Evolutionary conservation across 2,329 filamentous ascomycete species (phyloP).

Genomic region (Colletotrichum cereale): DNA sequence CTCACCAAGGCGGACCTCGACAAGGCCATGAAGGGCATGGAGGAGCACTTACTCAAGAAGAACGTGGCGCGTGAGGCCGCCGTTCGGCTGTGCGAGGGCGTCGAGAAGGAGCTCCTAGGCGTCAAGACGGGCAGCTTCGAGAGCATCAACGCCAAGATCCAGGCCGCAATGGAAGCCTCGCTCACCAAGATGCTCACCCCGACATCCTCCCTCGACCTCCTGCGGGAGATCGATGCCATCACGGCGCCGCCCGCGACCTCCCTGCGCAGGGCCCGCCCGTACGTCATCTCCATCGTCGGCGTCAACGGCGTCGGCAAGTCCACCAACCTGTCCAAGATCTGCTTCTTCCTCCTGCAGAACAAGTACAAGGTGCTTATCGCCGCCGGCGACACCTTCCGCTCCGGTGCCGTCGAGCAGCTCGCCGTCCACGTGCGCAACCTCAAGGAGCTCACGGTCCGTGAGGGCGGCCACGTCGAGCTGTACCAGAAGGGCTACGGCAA

Average conservation of each 20-base stretch:
- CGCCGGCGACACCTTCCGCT: conserved; percentile 96
- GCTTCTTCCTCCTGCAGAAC: conserved; percentile 97
- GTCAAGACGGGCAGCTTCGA: conserved; percentile 95
- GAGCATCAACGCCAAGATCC: conserved; percentile 85
- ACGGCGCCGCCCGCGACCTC: conserved; percentile 75
- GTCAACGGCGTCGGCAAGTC: conserved; percentile 99
- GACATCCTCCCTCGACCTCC: conserved; percentile 91
- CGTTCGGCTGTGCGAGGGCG: conserved; percentile 88
- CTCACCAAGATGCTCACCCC: conserved; percentile 96
- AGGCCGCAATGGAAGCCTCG: conserved; percentile 89
- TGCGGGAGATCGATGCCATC: conserved; percentile 90
- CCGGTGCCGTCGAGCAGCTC: conserved; percentile 95
- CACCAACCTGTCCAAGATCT: conserved; percentile 97
- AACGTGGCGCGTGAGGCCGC: conserved; percentile 97
- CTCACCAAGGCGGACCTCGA: conserved; percentile 90
- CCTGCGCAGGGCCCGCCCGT: conserved; percentile 78
- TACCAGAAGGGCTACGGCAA: conserved; percentile 99
- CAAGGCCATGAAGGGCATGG: conserved; percentile 95
- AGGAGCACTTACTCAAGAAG: conserved; percentile 93
- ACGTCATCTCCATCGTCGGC: conserved; percentile 97
- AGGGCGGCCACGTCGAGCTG: conserved; percentile 87
- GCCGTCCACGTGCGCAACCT: conserved; percentile 95
- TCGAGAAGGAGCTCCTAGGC: conserved; percentile 89
- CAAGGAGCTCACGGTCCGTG: conserved; percentile 86
- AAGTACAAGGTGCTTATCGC: conserved; percentile 95